Evolutionary conservation across 208 protist genomes (phyloP).

Genomic region (Trypanosoma caninum): DNA sequence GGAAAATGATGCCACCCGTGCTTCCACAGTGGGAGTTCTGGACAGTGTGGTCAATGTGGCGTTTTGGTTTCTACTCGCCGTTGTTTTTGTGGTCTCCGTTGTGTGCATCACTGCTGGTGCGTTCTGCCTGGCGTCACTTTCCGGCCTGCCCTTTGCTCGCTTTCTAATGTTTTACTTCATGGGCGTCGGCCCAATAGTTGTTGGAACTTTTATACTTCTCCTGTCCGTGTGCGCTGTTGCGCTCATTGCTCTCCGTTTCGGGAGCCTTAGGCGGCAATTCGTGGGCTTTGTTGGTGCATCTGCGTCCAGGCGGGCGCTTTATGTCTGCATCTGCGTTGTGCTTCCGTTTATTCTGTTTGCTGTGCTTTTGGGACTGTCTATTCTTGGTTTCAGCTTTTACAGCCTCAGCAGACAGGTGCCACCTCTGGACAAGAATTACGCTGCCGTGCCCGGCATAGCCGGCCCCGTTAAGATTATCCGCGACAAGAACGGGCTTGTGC

Average conservation of each 20-base stretch:
- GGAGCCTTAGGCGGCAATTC: conserved; percentile 39
- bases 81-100: conserved; percentile 38
- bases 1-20: too few relatives aligned
- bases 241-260: conserved; percentile 34
- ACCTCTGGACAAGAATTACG: conserved; percentile 46
- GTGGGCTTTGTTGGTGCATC: conserved; percentile 36
- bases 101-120: conserved; percentile 46
- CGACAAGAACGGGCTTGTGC: conserved; percentile 43
- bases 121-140: conserved; percentile 36
- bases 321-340: conserved; percentile 38
- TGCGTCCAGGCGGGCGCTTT: not conserved
- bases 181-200: conserved; percentile 37
- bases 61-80: conserved; percentile 34
- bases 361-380: conserved; percentile 35
- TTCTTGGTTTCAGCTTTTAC: conserved; percentile 48
- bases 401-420: conserved; percentile 40
- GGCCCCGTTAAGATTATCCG: conserved; percentile 40
- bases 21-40: too few relatives aligned
- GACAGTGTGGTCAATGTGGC: conserved; percentile 37
- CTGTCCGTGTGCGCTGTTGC: conserved; percentile 22
- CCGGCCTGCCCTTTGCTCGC: conserved; percentile 35
- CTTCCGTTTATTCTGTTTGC: conserved; percentile 46
- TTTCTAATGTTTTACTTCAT: conserved; percentile 39
- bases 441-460: conserved; percentile 33
- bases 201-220: conserved; percentile 32